Percentiles rank a stretch among this genome's conserved stretches.
Evolutionary conservation across 371 early-diverging fungal species (phyloP).

Genomic region (Circinella umbellata): DNA sequence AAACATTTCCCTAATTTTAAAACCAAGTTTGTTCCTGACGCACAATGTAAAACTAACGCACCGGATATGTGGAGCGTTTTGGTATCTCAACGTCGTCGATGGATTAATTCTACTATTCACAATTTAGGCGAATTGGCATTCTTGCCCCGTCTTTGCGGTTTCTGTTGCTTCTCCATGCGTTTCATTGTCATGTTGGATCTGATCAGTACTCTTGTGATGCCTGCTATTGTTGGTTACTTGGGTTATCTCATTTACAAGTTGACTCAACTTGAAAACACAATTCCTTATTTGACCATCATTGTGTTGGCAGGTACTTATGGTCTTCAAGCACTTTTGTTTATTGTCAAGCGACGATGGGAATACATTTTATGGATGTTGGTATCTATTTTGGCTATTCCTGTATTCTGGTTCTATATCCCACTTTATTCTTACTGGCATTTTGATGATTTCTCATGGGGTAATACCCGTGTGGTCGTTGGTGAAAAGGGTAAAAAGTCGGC

Average conservation of each 20-base stretch:
- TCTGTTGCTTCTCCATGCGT: conserved; percentile 99
- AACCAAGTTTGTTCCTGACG: conserved; percentile 94
- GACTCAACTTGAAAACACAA: conserved; percentile 36
- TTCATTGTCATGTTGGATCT: conserved; percentile 95
- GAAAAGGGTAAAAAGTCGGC: conserved; percentile 75
- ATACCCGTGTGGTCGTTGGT: conserved; percentile 88
- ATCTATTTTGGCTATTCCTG: conserved; percentile 82
- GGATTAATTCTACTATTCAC: conserved; percentile 99
- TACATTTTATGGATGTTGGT: conserved; percentile 97
- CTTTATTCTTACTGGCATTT: conserved; percentile 96
- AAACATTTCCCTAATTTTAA: conserved; percentile 98
- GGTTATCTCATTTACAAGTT: conserved; percentile 73
- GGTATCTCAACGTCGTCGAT: conserved; percentile 95
- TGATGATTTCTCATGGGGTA: conserved; percentile 98
- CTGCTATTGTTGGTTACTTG: conserved; percentile 89
- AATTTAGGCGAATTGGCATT: conserved; percentile 92
- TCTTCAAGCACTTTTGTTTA: conserved; percentile 84
- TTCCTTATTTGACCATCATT: conserved; percentile 62
- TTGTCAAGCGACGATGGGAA: conserved; percentile 86
- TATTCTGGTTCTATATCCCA: conserved; percentile 84
- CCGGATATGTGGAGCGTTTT: conserved; percentile 96
- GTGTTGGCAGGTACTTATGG: conserved; percentile 84
- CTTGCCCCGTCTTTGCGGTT: conserved; percentile 92
- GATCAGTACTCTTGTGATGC: conserved; percentile 91
- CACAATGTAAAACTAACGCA: conserved; percentile 94